Conservation (phyloP, 2,329 filamentous ascomycete species). For the Rugonectria rugulosa region DNA sequence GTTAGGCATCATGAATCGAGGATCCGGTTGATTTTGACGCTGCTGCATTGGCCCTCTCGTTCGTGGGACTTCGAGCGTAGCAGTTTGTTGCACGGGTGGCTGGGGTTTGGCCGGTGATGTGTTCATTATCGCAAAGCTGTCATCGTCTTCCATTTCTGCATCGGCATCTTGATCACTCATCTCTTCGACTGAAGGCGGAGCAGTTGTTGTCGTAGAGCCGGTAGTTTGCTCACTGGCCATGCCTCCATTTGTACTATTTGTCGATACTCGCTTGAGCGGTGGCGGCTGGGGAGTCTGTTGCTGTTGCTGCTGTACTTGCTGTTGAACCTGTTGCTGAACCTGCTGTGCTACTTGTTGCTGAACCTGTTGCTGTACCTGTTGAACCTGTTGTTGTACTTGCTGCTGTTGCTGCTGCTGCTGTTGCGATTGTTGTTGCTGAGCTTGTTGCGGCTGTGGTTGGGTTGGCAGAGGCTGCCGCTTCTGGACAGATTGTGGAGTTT, state of each 20-base stretch:
- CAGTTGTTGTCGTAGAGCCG: slow-evolving; percentile 44
- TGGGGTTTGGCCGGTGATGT: slow-evolving; percentile 49
- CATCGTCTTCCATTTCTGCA: slow-evolving; percentile 66
- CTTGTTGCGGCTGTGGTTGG: slow-evolving; percentile 9
- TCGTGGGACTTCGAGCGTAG: slow-evolving; percentile 53
- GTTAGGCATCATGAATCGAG: slow-evolving; percentile 54
- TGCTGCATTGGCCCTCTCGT: slow-evolving; percentile 49
- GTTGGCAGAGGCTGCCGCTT: neutral
- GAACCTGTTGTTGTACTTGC: slow-evolving; percentile 7
- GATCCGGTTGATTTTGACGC: slow-evolving; percentile 39
- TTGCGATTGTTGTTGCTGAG: slow-evolving; percentile 30
- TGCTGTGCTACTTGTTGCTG: slow-evolving; percentile 24
- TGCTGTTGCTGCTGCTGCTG: slow-evolving; percentile 14
- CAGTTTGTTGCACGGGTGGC: slow-evolving; percentile 49
- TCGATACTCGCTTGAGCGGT: slow-evolving; percentile 41
- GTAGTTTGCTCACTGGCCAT: slow-evolving; percentile 44
- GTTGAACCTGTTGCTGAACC: slow-evolving; percentile 35
- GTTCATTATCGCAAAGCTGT: slow-evolving; percentile 60
- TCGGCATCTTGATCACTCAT: slow-evolving; percentile 55
- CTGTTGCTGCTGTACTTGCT: slow-evolving; percentile 29
- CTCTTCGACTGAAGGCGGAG: slow-evolving; percentile 53
- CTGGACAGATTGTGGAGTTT: slow-evolving; percentile 16
- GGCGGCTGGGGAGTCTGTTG: slow-evolving; percentile 27
- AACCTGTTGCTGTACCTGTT: slow-evolving; percentile 27
- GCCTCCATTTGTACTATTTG: slow-evolving; percentile 45